Base-by-base conservation (phyloP, 2,329 filamentous ascomycete species). In the Ceratocystis alfenasii region DNA sequence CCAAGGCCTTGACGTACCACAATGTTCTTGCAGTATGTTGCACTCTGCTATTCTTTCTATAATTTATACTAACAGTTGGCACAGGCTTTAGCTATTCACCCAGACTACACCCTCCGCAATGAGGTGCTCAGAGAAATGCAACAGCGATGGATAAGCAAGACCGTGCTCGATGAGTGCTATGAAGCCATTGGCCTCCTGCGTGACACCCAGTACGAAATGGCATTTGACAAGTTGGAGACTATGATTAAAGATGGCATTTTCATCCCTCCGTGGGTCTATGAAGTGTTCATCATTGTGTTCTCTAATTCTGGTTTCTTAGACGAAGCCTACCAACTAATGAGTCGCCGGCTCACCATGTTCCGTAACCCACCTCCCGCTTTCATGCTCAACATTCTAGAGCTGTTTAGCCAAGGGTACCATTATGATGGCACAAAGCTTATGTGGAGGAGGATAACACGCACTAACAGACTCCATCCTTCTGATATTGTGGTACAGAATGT, bases 191-290 rank as follows among this genome's bases (percentile, higher is more conserved):
- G 90, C 0, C 76, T 95, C 67, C 78, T 97, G 45, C 83, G 91
- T 22, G 92, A 96, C 70, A 83, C 85, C 0, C 87, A 95, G 71
- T 86, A 90, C 69, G 94, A 97, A 75, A 77, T 92, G 69, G 92
- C 90, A 1, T 77, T 95, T 67, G 79, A 83, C 63, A 83, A 83
- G 69, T 75, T 96, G 53, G 86, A 89, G 46, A 76, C 81, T 25
- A 83, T 96, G 80, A 77, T 83, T 53, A 76, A 78, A 63, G 78
- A 82, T 62, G 77, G 79, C 2, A 77, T 83, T 0, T 71, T 70
- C 1, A 76, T 92, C 3, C 81, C 87, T 36, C 72, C 78, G 0
- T 96, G 91, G 91, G 78, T 96, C 6, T 87, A 87, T 71, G 88
- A 92, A 71, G 81, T 93, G 68, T 85, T 92, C 64, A 80, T 91